Conservation (phyloP, 306 rosid species). For the Cicer yamashitae region DNA sequence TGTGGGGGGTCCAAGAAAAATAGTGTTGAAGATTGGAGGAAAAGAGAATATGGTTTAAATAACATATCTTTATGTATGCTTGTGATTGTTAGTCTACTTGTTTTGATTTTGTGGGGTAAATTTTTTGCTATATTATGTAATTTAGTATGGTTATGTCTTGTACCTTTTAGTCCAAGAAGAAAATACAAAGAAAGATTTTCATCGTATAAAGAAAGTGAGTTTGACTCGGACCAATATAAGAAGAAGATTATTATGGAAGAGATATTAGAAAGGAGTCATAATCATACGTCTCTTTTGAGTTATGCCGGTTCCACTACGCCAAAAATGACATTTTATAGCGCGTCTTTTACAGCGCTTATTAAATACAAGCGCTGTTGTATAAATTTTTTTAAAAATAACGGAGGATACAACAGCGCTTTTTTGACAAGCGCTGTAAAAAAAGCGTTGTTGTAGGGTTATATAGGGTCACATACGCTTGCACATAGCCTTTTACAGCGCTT, state of each 20-base stretch:
- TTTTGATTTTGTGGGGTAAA: slow-evolving; percentile 52
- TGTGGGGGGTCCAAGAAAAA: not conserved
- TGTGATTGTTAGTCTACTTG: slow-evolving; percentile 32
- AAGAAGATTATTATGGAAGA: slow-evolving; percentile 40
- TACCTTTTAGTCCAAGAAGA: slow-evolving; percentile 9
- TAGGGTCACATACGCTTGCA: too few relatives aligned
- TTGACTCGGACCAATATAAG: slow-evolving; percentile 23
- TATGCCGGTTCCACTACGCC: too few relatives aligned
- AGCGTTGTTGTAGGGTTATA: too few relatives aligned
- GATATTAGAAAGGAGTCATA: slow-evolving; percentile 14
- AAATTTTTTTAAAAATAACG: too few relatives aligned
- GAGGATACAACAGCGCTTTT: too few relatives aligned
- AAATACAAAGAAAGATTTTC: not conserved
- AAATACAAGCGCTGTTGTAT: too few relatives aligned
- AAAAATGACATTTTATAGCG: too few relatives aligned
- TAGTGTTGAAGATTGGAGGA: not conserved
- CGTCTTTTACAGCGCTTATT: too few relatives aligned
- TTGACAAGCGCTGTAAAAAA: too few relatives aligned
- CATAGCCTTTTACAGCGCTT: too few relatives aligned
- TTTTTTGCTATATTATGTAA: slow-evolving; percentile 37
- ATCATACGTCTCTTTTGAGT: not conserved
- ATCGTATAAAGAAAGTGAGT: not conserved
- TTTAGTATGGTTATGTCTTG: slow-evolving; percentile 33
- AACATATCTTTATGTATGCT: not conserved
- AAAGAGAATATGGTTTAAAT: not conserved